Base-by-base conservation (phyloP, 2,329 filamentous ascomycete species). In the Botrytis medusae region DNA sequence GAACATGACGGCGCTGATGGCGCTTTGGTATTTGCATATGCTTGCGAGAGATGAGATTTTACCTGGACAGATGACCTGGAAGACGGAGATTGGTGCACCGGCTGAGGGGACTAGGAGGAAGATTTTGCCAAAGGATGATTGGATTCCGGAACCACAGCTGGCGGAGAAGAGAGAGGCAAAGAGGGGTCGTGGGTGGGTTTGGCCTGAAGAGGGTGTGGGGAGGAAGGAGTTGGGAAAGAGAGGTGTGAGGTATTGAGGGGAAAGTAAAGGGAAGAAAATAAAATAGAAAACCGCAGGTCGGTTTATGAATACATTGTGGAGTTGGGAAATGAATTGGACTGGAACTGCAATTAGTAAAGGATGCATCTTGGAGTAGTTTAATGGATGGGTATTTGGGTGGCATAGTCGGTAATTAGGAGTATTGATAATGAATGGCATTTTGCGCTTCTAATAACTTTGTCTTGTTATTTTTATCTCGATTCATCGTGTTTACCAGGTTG, bases 101-200 rank as follows among this genome's bases (percentile, higher is more conserved):
- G 91, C 91, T 18, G 92, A 93, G 77, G 87, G 91, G 54, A 93
- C 91, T 1, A 84, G 92, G 54, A 86, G 91, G 79, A 92, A 93
- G 84, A 89, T 90, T 70, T 83, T 91, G 40, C 85, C 89, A n/a
- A 86, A 91, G 60, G 92, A 95, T 82, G 83, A 84, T 34, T 94
- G 92, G 92, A 93, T 95, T 83, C 92, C 92, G 16, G 89, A 86
- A 84, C 90, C 89, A 69, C 92, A 90, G 84, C 85, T 89, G 77
- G 91, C 87, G 46, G 92, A 92, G 88, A 96, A 93, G 90, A 84
- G 89, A 73, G 91, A 92, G 83, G 90, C 91, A 32, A 94, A 94
- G 87, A 83, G 91, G 34, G 86, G 88, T 3, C 84, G 92, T 44
- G 92, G 92, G 0, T 95, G 92, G 92, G 88, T 93, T 0, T 87